These are phyloP conservation scores for Daucus carota DNA, from an alignment of 129 eudicot genomes.

Conservation along the genomic window DNA sequence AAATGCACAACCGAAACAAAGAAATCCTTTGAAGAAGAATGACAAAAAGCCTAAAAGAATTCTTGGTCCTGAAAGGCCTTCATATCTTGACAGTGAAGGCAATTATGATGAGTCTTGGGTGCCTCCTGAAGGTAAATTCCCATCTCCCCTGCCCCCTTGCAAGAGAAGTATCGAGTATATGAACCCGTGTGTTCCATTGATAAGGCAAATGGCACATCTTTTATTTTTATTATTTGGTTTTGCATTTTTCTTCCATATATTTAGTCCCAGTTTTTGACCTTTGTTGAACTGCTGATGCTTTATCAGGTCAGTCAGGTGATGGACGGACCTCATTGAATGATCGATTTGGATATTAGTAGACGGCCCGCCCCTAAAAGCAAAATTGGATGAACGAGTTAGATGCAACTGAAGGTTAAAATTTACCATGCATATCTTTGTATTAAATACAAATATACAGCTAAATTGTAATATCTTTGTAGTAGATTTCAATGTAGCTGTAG, in stretches of 20 bases:
- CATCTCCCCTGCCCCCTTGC: background rate
- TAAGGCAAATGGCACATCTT: too few species aligned
- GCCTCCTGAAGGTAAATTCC: slow-evolving; percentile 78
- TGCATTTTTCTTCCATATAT: background rate
- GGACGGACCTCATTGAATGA: slow-evolving; percentile 85
- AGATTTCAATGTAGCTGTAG: background rate
- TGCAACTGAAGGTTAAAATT: background rate
- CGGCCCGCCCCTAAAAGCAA: background rate
- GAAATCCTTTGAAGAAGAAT: slow-evolving; percentile 28
- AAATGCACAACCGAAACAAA: slow-evolving; percentile 16
- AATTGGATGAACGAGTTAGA: background rate
- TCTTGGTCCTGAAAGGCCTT: slow-evolving; percentile 74
- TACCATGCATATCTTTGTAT: background rate
- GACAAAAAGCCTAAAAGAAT: slow-evolving; percentile 52
- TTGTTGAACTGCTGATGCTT: slow-evolving; percentile 1
- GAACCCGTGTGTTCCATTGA: background rate
- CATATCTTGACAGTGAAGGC: slow-evolving; percentile 34
- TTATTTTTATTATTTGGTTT: background rate
- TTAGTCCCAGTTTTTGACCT: background rate
- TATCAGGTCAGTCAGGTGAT: slow-evolving; percentile 89
- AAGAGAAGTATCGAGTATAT: background rate
- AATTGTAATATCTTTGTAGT: background rate
- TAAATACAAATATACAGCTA: background rate
- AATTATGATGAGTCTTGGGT: slow-evolving; percentile 70
- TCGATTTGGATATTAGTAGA: slow-evolving; percentile 67